These are phyloP conservation scores for Przewalskia tangutica DNA, from an alignment of 257 asterid species.

Conservation along the genomic window DNA sequence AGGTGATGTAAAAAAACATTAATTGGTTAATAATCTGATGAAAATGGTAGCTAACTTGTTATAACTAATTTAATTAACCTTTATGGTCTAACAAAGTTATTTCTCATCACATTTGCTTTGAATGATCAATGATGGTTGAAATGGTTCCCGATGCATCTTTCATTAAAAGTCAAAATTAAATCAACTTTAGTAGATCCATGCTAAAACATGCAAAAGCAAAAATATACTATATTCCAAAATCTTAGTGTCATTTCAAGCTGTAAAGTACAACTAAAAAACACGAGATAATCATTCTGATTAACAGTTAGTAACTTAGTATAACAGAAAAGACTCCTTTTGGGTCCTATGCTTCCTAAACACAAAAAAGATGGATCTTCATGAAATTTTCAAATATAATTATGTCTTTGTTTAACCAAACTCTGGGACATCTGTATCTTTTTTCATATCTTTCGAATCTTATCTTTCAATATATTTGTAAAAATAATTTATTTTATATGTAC, in stretches of 20 bases:
- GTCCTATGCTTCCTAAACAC: neutral
- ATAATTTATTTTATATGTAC: neutral
- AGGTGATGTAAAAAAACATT: neutral
- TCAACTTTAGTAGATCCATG: neutral
- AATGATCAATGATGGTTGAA: neutral
- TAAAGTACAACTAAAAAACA: neutral
- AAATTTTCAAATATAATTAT: neutral
- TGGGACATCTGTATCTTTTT: neutral
- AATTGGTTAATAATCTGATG: neutral
- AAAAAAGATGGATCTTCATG: neutral
- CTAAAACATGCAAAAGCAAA: neutral
- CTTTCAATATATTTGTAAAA: neutral
- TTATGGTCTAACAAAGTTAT: neutral
- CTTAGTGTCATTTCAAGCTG: neutral
- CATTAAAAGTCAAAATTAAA: neutral
- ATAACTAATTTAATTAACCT: neutral
- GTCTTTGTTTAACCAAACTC: neutral
- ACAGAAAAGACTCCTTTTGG: neutral
- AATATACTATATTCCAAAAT: neutral
- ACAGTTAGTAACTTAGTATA: neutral
- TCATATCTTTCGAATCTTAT: neutral
- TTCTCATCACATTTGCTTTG: neutral
- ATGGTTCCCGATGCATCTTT: slow-evolving; percentile 4
- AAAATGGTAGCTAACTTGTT: neutral
- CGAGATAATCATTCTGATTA: neutral